Evolutionary conservation across 345 rosid species (phyloP).

Genomic region (Boechera divaricarpa): DNA sequence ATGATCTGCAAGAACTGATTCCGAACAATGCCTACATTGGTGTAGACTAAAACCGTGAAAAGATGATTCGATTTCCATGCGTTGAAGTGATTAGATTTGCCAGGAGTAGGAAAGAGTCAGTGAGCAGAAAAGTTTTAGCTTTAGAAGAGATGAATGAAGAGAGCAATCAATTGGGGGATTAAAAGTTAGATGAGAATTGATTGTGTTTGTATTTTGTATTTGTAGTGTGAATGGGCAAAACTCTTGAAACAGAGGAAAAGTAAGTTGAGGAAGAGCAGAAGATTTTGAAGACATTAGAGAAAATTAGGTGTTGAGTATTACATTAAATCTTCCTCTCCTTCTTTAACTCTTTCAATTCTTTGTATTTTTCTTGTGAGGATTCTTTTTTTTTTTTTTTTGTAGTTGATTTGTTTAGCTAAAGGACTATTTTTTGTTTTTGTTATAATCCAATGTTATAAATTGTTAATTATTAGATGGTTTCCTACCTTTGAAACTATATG

Average conservation of each 20-base stretch:
- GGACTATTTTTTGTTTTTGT: conserved; percentile 18
- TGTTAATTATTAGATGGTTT: conserved; percentile 35
- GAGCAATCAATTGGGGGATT: conserved; percentile 31
- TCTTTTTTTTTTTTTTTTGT: conserved; percentile 21
- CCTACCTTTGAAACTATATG: not conserved
- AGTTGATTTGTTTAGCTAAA: conserved; percentile 44
- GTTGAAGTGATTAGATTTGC: conserved; percentile 37
- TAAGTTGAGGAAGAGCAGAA: conserved; percentile 39
- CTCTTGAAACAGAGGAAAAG: conserved; percentile 40
- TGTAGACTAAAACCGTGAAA: conserved; percentile 22
- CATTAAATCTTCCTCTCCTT: conserved; percentile 41
- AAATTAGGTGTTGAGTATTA: conserved; percentile 38
- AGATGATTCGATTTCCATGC: conserved; percentile 14
- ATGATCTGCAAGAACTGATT: conserved; percentile 36
- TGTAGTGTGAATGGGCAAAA: conserved; percentile 43
- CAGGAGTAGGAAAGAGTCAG: conserved; percentile 48
- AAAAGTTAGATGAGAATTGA: conserved; percentile 38
- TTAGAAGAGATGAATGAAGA: conserved; percentile 46
- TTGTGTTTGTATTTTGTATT: conserved; percentile 46
- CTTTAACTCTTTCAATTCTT: conserved; percentile 44
- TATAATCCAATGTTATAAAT: conserved; percentile 36
- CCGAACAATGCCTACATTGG: conserved; percentile 46
- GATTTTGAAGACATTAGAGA: conserved; percentile 45
- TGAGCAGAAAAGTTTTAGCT: conserved; percentile 39
- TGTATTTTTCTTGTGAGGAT: conserved; percentile 44